Evolutionary conservation across 306 rosid genomes (phyloP).

Genomic region (Sicyos edulis): DNA sequence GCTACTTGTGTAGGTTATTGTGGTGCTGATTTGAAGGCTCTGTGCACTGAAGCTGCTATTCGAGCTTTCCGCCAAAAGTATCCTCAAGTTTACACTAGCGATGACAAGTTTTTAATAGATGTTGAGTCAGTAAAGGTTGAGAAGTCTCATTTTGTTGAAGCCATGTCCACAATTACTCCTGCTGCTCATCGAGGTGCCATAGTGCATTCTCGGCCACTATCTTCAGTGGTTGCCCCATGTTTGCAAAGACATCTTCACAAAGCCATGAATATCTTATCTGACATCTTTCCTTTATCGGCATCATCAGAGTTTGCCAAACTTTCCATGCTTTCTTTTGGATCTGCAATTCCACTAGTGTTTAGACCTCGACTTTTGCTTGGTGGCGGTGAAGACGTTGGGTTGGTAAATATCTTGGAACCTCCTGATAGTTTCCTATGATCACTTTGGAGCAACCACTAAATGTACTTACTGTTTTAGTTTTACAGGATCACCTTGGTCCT

Average conservation of each 20-base stretch:
- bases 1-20: constrained; percentile 98
- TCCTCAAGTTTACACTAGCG: constrained; percentile 94
- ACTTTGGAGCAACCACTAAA: constrained; percentile 42
- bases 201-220: constrained; percentile 91
- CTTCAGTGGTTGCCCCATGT: constrained; percentile 84
- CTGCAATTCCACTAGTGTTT: constrained; percentile 44
- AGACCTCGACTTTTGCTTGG: constrained; percentile 87
- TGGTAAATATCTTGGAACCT: constrained; percentile 69
- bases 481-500: constrained; percentile 99
- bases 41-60: constrained; percentile 98
- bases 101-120: constrained; percentile 94
- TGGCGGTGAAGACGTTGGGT: constrained; percentile 91
- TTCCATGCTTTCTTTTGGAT: too few relatives aligned
- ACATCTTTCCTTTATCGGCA: constrained; percentile 58
- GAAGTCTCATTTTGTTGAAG: constrained; percentile 84
- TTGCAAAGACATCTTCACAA: constrained; percentile 61
- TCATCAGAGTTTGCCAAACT: constrained; percentile 64
- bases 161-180: constrained; percentile 95
- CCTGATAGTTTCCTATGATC: constrained; percentile 24
- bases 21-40: constrained; percentile 97
- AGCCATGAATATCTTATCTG: constrained; percentile 61
- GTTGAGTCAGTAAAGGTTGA: constrained; percentile 84
- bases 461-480: constrained; percentile 96
- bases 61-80: constrained; percentile 90
- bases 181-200: constrained; percentile 96